These are phyloP conservation scores for Clarireedia monteithiana DNA, from an alignment of 2,329 filamentous ascomycete genomes.

Conservation along the genomic window DNA sequence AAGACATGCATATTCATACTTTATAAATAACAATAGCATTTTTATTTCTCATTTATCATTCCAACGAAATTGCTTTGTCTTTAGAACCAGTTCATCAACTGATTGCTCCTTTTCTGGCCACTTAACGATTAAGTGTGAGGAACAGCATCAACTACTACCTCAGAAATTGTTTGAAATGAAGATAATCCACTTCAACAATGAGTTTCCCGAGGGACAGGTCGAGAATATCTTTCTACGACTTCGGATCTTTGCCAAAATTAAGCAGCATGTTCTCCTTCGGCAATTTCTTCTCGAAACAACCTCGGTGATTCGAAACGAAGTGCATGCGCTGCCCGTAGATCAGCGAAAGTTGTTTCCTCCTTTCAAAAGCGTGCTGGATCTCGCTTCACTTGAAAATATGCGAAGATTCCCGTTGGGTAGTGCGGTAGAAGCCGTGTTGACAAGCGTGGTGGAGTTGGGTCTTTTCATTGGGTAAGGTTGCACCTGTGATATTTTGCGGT, in stretches of 20 bases:
- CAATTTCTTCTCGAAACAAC: slow-evolving; percentile 36
- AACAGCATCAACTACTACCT: not conserved
- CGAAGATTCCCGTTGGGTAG: slow-evolving; percentile 35
- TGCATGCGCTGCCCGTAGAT: slow-evolving; percentile 25
- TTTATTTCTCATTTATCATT: not conserved
- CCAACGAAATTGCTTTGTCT: not conserved
- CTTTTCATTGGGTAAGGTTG: slow-evolving; percentile 36
- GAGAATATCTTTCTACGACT: slow-evolving; percentile 34
- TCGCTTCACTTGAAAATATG: slow-evolving; percentile 30
- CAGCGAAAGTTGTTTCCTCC: slow-evolving; percentile 29
- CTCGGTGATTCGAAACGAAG: slow-evolving; percentile 33
- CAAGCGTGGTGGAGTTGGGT: slow-evolving; percentile 34
- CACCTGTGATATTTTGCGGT: not conserved
- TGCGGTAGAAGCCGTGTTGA: slow-evolving; percentile 37
- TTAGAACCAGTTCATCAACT: not conserved
- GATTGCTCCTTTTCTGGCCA: not conserved
- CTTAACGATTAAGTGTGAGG: not conserved
- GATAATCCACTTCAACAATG: slow-evolving; percentile 39
- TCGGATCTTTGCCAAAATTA: slow-evolving; percentile 34
- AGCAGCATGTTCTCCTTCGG: slow-evolving; percentile 30
- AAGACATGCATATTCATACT: too few species aligned
- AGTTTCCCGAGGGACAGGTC: slow-evolving; percentile 40
- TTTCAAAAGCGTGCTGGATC: slow-evolving; percentile 32
- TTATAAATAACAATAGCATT: too few species aligned
- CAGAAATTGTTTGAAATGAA: slow-evolving; percentile 23